Base-by-base conservation (phyloP, 1,139 yeast species). In the Magnusiomyces suaveolens region DNA sequence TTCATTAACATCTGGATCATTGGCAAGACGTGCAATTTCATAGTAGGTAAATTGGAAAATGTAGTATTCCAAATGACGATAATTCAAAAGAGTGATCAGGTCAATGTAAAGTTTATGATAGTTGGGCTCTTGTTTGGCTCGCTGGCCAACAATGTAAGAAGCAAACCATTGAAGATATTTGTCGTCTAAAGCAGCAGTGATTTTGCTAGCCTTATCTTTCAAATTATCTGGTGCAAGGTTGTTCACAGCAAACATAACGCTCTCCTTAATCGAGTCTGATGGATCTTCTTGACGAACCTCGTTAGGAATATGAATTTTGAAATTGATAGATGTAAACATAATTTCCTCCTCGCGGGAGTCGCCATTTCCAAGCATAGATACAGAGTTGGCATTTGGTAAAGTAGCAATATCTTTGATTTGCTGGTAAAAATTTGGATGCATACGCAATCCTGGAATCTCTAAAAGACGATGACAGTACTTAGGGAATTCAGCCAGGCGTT, bases 111-210 rank as follows among this genome's bases (percentile, higher is more conserved):
- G 73, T 16, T 75, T 74, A 66, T 92, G 97, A 65, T 89, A 85
- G 65, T 94, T 94, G n/a, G 96, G 95, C 68, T 94, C 99, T 2
- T 83, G 78, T 64, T 86, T 86, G 1, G 95, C 97, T 66, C 99
- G 81, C 65, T 88, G 95, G 26, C 78, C 79, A 36, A 94, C 96
- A 62, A 92, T 74, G 65, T 89, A 88, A 53, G 77, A 75, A 0
- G 97, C 83, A 71, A 92, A 90, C 97, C 97, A 90, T 44, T 79
- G 71, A 67, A 72, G 84, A 62, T 81, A 79, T 49, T 76, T 75
- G 51, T 82, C 84, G 1, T 76, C 74, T 56, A 92, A 72, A 23
- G 80, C 65, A 2, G 75, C 75, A 56, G 77, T 77, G 53, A 90
- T 72, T 56, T 87, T 96, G 4, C 74, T 71, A n/a, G 85, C 73